Conservation (phyloP, 148 eudicot species). For the Persicaria tinctoria region DNA sequence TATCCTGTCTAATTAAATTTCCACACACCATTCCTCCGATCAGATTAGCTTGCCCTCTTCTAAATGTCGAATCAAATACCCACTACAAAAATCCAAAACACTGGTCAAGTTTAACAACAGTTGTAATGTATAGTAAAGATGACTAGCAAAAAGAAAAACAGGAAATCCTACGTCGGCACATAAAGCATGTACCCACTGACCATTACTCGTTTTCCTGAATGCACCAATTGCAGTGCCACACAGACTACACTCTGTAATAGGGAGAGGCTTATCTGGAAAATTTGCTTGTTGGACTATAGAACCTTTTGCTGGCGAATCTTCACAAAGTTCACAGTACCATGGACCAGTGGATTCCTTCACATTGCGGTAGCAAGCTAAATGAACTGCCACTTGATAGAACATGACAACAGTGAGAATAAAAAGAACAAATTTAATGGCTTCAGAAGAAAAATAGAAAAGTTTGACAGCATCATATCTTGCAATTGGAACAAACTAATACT, state of each 20-base stretch:
- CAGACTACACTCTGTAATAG: constrained; percentile 65
- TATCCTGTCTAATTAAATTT: not conserved
- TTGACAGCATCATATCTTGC: constrained; percentile 55
- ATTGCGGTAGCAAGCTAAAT: constrained; percentile 80
- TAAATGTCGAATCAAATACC: constrained; percentile 79
- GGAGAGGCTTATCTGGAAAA: constrained; percentile 39
- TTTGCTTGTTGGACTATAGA: constrained; percentile 30
- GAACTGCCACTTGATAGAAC: constrained; percentile 69
- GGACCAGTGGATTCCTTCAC: constrained; percentile 79
- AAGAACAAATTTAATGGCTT: not conserved
- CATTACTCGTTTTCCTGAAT: constrained; percentile 76
- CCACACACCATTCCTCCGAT: constrained; percentile 70
- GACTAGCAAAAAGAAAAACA: constrained; percentile 2
- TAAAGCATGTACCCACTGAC: constrained; percentile 91
- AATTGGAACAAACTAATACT: constrained; percentile 65
- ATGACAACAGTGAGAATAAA: constrained; percentile 7
- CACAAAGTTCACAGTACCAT: constrained; percentile 94
- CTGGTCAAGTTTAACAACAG: not conserved
- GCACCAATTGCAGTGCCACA: constrained; percentile 86
- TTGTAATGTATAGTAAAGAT: not conserved
- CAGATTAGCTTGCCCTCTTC: constrained; percentile 74
- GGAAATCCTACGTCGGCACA: constrained; percentile 81
- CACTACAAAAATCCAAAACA: constrained; percentile 45
- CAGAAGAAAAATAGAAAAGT: not conserved
- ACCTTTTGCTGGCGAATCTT: constrained; percentile 47